Evolutionary conservation across 2,329 filamentous ascomycete species (phyloP), one percentile per base, ranked within the genome.

Genomic region (Neofusicoccum umdonicola): DNA sequence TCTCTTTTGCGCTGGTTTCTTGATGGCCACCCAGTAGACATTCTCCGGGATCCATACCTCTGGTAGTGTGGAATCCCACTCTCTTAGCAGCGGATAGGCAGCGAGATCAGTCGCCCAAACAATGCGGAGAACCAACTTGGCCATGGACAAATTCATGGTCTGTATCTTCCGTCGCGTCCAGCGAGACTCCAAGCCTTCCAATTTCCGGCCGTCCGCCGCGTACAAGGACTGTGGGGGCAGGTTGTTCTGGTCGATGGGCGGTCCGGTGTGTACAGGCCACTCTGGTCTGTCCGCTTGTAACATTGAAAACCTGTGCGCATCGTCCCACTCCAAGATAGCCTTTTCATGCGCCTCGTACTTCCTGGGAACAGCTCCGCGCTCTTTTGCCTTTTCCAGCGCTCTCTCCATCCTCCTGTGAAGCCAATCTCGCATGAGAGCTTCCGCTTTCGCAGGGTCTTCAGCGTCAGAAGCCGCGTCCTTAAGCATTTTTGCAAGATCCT

Each of bases 171-270:
- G 81, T 63, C 74, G 72, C 0, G 71, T 73, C 68, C 77, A 79
- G 41, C 73, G 69, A 42, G 67, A 72, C 9, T 70, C 66, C 37
- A 75, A 67, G 0, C 75, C 73, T 17, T 71, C 73, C 41, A 66
- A 54, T 15, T 77, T 78, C 13, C 69, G 61, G 8, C 62, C 17
- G n/a, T 76, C 72, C 0, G 69, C 62, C 2, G 81, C 78, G 71
- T 80, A 83, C 31, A 82, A 69, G 3, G 80, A 83, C 62, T 82
- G 78, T 3, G 81, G 81, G 7, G 80, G 76, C 27, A 82, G 68
- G 62, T 76, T 68, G 35, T 74, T 65, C 3, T 67, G 67, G 13
- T 72, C 66, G 39, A 78, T 54, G 3, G 65, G 62, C 15, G 69
- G 68, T 2, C 78, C 79, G 15, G 79, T 81, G 64, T 80, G 82